phyloP scores from a whole-genome alignment of 352 stramenopile genomes.

The Globisporangium radiosum region DNA sequence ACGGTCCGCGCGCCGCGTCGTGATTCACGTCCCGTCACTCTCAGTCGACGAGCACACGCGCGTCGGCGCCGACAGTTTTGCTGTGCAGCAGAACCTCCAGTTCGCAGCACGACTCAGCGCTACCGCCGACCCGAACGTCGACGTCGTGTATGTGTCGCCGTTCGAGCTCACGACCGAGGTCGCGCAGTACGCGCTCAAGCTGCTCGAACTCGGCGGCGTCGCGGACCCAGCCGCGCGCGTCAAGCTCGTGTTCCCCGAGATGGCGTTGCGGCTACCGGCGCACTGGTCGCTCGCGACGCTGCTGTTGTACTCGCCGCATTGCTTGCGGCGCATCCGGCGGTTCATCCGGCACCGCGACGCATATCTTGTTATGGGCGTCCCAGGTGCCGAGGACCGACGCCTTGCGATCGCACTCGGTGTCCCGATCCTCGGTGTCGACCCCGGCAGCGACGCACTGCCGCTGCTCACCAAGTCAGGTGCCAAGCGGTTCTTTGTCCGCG shows the following conservation, averaged over 20 bases:
- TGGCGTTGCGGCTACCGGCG: constrained; percentile 65
- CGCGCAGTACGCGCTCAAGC: constrained; percentile 76
- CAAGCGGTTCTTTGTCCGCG: constrained; percentile 77
- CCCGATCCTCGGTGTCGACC: constrained; percentile 64
- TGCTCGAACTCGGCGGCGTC: constrained; percentile 76
- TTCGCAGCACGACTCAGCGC: constrained; percentile 59
- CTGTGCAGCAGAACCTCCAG: constrained; percentile 77
- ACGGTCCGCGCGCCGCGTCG: constrained; percentile 35
- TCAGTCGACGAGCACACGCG: constrained; percentile 65
- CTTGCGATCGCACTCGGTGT: constrained; percentile 73
- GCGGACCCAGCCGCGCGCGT: constrained; percentile 50
- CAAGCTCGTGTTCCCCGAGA: constrained; percentile 81
- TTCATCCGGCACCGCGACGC: constrained; percentile 55
- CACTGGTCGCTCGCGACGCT: constrained; percentile 80
- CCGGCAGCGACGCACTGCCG: constrained; percentile 27
- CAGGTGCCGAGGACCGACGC: constrained; percentile 72
- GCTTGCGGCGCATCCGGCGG: constrained; percentile 55
- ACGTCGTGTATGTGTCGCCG: constrained; percentile 85
- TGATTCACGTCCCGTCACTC: constrained; percentile 82
- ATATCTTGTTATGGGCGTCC: constrained; percentile 70
- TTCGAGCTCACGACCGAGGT: constrained; percentile 76
- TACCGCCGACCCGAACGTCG: constrained; percentile 63
- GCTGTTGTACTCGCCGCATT: constrained; percentile 78
- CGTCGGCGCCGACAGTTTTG: constrained; percentile 60
- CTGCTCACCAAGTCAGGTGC: constrained; percentile 70